phyloP scores from a whole-genome alignment of 345 rosid species.

The Mangifera indica region DNA sequence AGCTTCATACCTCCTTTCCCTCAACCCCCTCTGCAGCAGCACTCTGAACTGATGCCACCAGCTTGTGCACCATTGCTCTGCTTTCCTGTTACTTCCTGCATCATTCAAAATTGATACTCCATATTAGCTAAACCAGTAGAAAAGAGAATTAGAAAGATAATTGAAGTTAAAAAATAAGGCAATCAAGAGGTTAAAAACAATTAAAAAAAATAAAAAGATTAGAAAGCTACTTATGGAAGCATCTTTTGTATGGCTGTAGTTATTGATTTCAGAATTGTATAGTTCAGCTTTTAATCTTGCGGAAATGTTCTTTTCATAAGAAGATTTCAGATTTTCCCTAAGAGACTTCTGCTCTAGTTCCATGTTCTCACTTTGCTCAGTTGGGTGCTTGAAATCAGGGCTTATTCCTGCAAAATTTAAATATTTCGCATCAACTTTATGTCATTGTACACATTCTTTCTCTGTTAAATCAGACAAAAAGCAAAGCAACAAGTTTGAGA shows the following conservation, averaged over 20 bases:
- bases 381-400: conserved; percentile 49
- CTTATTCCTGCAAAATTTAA: conserved; percentile 54
- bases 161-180: not conserved
- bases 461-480: not conserved
- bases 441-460: not conserved
- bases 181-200: not conserved
- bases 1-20: conserved; percentile 81
- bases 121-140: conserved; percentile 5
- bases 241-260: conserved; percentile 44
- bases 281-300: conserved; percentile 77
- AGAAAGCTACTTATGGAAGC: conserved; percentile 43
- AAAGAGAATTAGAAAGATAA: not conserved
- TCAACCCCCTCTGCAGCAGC: conserved; percentile 80
- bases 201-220: not conserved
- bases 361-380: conserved; percentile 55
- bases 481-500: not conserved
- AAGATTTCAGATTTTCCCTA: conserved; percentile 67
- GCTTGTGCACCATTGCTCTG: conserved; percentile 91
- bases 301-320: conserved; percentile 84
- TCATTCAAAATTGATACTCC: conserved; percentile 5
- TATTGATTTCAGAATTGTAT: conserved; percentile 48
- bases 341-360: conserved; percentile 75
- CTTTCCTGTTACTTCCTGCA: conserved; percentile 47
- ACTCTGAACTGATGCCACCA: conserved; percentile 99
- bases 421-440: not conserved